Evolutionary conservation across 371 early-diverging fungal genomes (phyloP), one percentile per base, ranked within the genome.

Genomic region (Lichtheimia corymbifera): DNA sequence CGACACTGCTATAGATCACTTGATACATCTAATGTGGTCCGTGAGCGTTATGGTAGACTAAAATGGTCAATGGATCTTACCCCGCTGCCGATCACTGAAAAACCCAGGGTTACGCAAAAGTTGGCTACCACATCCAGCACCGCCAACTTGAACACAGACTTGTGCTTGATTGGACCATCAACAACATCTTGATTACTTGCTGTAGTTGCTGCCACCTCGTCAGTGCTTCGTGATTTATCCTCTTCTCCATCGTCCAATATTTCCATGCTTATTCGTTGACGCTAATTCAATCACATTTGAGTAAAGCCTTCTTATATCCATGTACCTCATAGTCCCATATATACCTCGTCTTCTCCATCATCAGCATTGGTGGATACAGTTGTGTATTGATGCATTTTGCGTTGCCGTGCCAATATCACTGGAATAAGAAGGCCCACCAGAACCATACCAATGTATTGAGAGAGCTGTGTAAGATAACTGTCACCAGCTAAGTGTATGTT

Each of bases 51-150:
- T 14, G 17, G 47, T 13, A 0, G 11, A 35, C 35, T 9, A 35
- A 35, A 35, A 35, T 35, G 11, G 35, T 35, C 35, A 35, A 35
- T 35, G 11, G 35, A 0, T 35, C 71, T 76, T 79, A 89, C 87
- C 35, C 92, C 91, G 61, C 86, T 86, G n/a, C 91, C 92, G 42
- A 90, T 79, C 56, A 85, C 79, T 25, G 88, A 85, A 64, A 90
- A 86, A 1, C 91, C 93, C 42, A 88, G 66, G 2, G 89, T 91
- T 4, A 89, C 83, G 56, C 88, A 73, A 43, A 86, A 81, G 59
- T 88, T 89, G 22, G 88, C 91, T 28, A 84, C 60, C 11, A 90
- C 85, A 63, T 92, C 93, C 61, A 89, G 67, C 7, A 79, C 43
- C 4, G 88, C 79, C 28, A 86, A 65, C 42, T 76, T 76, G 6